A percentile compares a stretch with the other conserved stretches of the same genome.
These are phyloP conservation scores for Alternaria gaisen DNA, from an alignment of 2,329 filamentous ascomycete species.

Conservation along the genomic window DNA sequence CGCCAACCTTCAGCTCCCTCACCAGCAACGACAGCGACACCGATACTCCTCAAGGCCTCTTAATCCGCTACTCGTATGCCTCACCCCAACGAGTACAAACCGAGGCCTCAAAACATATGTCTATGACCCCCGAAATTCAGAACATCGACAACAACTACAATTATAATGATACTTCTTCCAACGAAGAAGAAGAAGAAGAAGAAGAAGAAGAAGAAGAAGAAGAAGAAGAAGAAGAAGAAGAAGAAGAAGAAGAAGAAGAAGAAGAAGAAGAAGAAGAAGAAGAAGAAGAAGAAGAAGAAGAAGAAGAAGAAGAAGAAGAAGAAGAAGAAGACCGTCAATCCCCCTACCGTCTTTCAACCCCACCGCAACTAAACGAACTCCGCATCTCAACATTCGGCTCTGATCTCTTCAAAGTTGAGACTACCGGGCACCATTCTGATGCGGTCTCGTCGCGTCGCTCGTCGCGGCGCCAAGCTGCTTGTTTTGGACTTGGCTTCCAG, in stretches of 20 bases:
- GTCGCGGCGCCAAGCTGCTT: slow-evolving; percentile 41
- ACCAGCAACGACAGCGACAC: slow-evolving; percentile 43
- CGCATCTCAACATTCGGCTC: slow-evolving; percentile 42
- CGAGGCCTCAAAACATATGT: slow-evolving; percentile 1
- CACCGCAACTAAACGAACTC: slow-evolving; percentile 36
- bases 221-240: slow-evolving; percentile 24
- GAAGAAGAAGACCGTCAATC: slow-evolving; percentile 16
- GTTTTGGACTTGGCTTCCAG: slow-evolving; percentile 46
- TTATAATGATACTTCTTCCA: neutral
- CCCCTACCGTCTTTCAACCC: slow-evolving; percentile 25
- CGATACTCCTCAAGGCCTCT: slow-evolving; percentile 33
- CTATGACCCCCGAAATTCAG: slow-evolving; percentile 16
- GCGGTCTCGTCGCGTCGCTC: slow-evolving; percentile 17
- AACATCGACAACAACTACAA: slow-evolving; percentile 1
- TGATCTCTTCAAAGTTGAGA: slow-evolving; percentile 40
- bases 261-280: slow-evolving; percentile 26
- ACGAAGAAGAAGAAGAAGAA: slow-evolving; percentile 21
- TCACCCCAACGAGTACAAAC: slow-evolving; percentile 19
- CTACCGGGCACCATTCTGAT: slow-evolving; percentile 25
- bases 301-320: slow-evolving; percentile 22
- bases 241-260: slow-evolving; percentile 25
- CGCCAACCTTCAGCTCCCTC: slow-evolving; percentile 45
- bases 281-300: slow-evolving; percentile 25
- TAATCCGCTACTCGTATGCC: slow-evolving; percentile 29
- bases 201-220: slow-evolving; percentile 26